Conservation (phyloP, 163 green algal genomes). For the Chlamydomonas reinhardtii region DNA sequence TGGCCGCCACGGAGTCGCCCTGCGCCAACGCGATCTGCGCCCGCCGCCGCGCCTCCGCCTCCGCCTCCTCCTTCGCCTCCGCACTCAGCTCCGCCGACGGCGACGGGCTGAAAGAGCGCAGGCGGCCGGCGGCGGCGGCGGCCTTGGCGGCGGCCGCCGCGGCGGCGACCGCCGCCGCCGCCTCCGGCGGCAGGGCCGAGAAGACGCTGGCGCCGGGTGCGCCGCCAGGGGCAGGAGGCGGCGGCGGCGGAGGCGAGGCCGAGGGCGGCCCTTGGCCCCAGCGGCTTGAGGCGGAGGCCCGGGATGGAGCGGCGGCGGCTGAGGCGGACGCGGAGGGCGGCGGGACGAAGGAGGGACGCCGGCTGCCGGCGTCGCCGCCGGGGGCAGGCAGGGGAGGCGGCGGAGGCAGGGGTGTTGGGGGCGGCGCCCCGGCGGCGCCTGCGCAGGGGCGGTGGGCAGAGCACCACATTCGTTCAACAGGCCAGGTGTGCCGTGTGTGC, state of each 20-base stretch:
- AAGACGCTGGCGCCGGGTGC: neutral
- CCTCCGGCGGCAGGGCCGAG: constrained; percentile 7
- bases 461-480: too few species aligned
- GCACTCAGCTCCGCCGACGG: too few species aligned
- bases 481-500: too few species aligned
- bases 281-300: too few species aligned
- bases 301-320: neutral
- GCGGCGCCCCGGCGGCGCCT: constrained; percentile 6
- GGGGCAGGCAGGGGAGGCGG: neutral
- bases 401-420: neutral
- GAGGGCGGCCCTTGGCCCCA: neutral
- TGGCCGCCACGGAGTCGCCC: constrained; percentile 70
- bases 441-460: neutral
- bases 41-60: constrained; percentile 7
- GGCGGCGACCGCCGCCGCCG: neutral
- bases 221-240: neutral
- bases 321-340: neutral
- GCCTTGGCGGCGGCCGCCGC: neutral
- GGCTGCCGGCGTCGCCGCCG: neutral
- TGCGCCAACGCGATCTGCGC: constrained; percentile 22
- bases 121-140: neutral
- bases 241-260: neutral
- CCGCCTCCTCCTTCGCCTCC: too few species aligned
- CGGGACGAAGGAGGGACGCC: too few species aligned
- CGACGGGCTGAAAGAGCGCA: too few species aligned